Conservation (phyloP, 768 basidiomycete genomes). For the Termitomyces sp. region DNA sequence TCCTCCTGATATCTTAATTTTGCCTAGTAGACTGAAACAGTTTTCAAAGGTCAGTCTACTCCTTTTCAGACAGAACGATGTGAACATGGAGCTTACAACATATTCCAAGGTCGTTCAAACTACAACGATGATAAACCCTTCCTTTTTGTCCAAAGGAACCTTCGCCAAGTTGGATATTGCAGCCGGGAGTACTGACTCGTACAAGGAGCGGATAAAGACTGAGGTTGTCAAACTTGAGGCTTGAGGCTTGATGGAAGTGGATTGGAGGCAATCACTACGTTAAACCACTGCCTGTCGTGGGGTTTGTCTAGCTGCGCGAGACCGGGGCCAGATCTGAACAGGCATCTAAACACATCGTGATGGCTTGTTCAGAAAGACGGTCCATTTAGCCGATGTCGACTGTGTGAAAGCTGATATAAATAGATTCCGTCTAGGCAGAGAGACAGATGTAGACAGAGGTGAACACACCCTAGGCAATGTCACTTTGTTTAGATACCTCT, state of each 20-base stretch:
- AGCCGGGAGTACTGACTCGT: conserved; percentile 19
- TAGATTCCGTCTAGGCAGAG: no score
- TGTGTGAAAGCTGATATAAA: no score
- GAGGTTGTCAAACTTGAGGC: conserved; percentile 28
- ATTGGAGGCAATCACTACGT: not conserved
- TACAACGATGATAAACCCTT: conserved; percentile 84
- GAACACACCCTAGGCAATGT: no score
- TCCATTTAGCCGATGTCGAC: no score
- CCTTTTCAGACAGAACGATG: not conserved
- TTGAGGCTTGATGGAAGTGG: not conserved
- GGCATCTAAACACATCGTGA: no score
- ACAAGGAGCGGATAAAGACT: conserved; percentile 32
- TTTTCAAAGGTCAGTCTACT: conserved; percentile 71
- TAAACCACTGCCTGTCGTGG: no score
- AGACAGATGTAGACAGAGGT: no score
- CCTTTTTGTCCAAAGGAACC: conserved; percentile 60
- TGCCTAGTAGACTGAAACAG: conserved; percentile 87
- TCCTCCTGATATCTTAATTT: conserved; percentile 80
- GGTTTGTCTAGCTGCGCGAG: no score
- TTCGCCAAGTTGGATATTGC: conserved; percentile 47
- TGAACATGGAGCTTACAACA: not conserved
- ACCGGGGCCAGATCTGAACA: no score
- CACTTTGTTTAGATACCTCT: no score
- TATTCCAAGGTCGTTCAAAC: conserved; percentile 64
- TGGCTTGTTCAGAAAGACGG: no score